Evolutionary conservation across 169 alveolate species (phyloP).

Genomic region (Plasmodium ovale): DNA sequence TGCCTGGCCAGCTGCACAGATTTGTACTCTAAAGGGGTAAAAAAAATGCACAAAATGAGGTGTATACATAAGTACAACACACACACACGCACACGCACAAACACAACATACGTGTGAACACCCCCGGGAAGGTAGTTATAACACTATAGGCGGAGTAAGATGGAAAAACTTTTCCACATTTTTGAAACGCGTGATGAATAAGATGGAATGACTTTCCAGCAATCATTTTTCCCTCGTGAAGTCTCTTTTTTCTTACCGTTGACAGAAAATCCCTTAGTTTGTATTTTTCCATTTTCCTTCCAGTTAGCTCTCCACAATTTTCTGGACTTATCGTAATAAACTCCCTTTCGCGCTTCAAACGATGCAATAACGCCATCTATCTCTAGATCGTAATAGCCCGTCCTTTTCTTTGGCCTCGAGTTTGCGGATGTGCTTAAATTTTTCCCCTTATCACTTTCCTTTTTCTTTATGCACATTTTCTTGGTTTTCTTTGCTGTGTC

Average conservation of each 20-base stretch:
- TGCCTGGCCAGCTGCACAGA: slow-evolving; percentile 71
- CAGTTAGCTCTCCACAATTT: slow-evolving; percentile 76
- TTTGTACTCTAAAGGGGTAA: slow-evolving; percentile 45
- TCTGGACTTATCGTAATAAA: slow-evolving; percentile 70
- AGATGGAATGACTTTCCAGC: no score
- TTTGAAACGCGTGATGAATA: neutral
- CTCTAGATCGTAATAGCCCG: slow-evolving; percentile 68
- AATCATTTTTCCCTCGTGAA: no score
- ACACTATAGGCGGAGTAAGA: no score
- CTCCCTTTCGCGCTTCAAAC: slow-evolving; percentile 73
- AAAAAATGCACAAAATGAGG: neutral
- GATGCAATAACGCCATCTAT: slow-evolving; percentile 73
- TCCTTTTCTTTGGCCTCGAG: slow-evolving; percentile 46
- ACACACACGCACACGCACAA: neutral
- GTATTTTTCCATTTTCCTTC: slow-evolving; percentile 76
- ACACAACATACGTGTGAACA: no score
- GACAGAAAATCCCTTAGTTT: slow-evolving; percentile 74
- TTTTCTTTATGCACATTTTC: slow-evolving; percentile 4
- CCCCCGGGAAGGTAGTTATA: no score
- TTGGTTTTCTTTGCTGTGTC: neutral
- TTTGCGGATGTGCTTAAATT: slow-evolving; percentile 15
- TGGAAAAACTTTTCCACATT: no score
- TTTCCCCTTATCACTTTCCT: slow-evolving; percentile 28
- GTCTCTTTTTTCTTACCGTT: slow-evolving; percentile 48
- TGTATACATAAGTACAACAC: neutral